phyloP scores from a whole-genome alignment of 2,329 filamentous ascomycete genomes.

The Fusarium papillatum region DNA sequence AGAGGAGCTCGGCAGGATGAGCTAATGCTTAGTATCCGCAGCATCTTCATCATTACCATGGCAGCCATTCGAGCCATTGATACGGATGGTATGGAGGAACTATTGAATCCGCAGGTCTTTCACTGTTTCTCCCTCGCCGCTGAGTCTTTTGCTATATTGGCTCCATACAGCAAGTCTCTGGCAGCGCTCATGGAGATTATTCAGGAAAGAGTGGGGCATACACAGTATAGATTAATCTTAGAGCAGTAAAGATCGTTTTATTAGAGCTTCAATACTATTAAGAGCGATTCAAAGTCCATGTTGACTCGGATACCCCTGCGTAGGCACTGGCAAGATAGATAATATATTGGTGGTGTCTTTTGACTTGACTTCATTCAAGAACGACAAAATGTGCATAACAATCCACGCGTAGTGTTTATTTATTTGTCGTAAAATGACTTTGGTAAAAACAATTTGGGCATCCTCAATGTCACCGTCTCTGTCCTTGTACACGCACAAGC shows the following conservation, averaged over 20 bases:
- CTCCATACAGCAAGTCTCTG: neutral
- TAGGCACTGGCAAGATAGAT: too few species aligned
- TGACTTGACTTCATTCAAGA: too few species aligned
- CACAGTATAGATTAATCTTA: neutral
- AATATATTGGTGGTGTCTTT: too few species aligned
- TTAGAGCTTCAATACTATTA: neutral
- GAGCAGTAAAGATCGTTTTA: neutral
- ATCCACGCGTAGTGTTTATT: neutral
- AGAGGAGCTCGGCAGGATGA: neutral
- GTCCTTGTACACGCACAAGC: neutral
- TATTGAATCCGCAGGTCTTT: neutral
- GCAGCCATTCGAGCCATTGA: neutral
- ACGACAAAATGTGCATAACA: neutral
- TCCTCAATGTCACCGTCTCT: neutral
- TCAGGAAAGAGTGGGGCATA: neutral
- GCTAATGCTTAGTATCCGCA: neutral
- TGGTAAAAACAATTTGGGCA: neutral
- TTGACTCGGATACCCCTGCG: neutral
- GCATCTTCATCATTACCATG: constrained; percentile 8
- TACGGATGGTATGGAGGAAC: neutral
- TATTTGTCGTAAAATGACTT: neutral
- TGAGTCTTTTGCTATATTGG: neutral
- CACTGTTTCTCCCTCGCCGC: constrained; percentile 2
- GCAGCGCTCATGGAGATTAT: neutral
- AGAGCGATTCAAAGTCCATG: neutral